Evolutionary conservation across 2,329 filamentous ascomycete genomes (phyloP).

Genomic region (Neonectria sp.): DNA sequence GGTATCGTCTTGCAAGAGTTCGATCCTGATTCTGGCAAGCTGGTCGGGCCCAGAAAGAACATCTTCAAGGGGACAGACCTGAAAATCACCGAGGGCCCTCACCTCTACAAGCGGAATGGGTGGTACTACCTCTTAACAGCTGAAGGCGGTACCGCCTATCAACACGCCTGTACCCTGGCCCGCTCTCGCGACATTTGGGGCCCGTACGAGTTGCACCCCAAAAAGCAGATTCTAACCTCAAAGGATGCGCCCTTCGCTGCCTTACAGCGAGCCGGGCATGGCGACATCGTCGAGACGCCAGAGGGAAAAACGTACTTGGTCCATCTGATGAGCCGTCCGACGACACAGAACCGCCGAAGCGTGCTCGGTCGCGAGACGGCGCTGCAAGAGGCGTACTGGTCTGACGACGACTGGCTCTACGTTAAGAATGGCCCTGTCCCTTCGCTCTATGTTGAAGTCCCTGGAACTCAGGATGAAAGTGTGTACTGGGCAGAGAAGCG

Average conservation of each 20-base stretch:
- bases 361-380: constrained; percentile 70
- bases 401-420: constrained; percentile 73
- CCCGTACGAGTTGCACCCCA: constrained; percentile 72
- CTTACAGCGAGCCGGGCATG: constrained; percentile 68
- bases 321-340: constrained; percentile 67
- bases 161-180: constrained; percentile 73
- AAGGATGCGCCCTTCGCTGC: constrained; percentile 64
- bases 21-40: constrained; percentile 62
- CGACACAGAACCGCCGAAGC: constrained; percentile 65
- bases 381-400: constrained; percentile 74
- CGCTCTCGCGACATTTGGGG: constrained; percentile 68
- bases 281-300: constrained; percentile 68
- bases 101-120: constrained; percentile 70
- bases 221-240: constrained; percentile 70
- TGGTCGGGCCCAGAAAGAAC: constrained; percentile 70
- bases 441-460: constrained; percentile 67
- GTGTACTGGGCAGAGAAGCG: constrained; percentile 65
- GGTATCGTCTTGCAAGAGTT: constrained; percentile 74
- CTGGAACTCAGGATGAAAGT: constrained; percentile 61
- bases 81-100: constrained; percentile 69
- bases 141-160: constrained; percentile 73
- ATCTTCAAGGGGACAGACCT: constrained; percentile 70
- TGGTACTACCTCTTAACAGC: constrained; percentile 74
- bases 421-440: constrained; percentile 71
- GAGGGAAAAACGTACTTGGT: constrained; percentile 69